Evolutionary conservation across 2,329 filamentous ascomycete genomes (phyloP).

Genomic region (Sclerotinia glacialis): DNA sequence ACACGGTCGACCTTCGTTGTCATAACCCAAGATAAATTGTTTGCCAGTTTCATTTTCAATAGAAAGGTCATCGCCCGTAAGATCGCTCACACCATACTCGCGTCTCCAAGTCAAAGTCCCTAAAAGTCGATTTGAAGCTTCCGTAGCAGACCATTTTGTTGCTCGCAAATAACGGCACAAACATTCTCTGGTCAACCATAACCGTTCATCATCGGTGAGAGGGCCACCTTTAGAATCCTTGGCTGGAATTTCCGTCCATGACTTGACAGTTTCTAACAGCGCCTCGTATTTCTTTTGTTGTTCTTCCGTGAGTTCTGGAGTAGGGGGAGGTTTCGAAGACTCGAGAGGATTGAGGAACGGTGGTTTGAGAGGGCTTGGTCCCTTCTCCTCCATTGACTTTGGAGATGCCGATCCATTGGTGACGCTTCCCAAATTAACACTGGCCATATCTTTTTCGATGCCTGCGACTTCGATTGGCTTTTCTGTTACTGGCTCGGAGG

Average conservation of each 20-base stretch:
- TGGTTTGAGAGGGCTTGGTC: conserved; percentile 44
- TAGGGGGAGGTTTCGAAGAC: conserved; percentile 43
- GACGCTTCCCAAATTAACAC: conserved; percentile 6
- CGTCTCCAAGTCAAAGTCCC: conserved; percentile 83
- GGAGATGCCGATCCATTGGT: not conserved
- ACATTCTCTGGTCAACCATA: conserved; percentile 91
- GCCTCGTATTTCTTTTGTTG: conserved; percentile 79
- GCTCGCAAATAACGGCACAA: conserved; percentile 89
- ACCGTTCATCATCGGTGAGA: conserved; percentile 73
- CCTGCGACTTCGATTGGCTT: not conserved
- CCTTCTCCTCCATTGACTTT: conserved; percentile 25
- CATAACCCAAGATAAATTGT: conserved; percentile 84
- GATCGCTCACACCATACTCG: conserved; percentile 74
- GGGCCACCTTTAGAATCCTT: conserved; percentile 58
- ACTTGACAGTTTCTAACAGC: conserved; percentile 66
- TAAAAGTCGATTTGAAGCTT: conserved; percentile 75
- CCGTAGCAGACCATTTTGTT: conserved; percentile 79
- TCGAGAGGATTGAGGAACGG: conserved; percentile 36
- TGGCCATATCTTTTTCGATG: conserved; percentile 22
- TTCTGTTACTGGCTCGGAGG: conserved; percentile 15
- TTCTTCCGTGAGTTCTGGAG: conserved; percentile 65
- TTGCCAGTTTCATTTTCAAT: conserved; percentile 97
- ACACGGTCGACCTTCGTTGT: conserved; percentile 81
- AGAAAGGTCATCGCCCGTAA: conserved; percentile 83
- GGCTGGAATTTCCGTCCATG: conserved; percentile 68